A percentile compares a stretch with the other conserved stretches of the same genome.
Evolutionary conservation across 768 basidiomycete species (phyloP).

Genomic region (Amanita pseudoporphyria): DNA sequence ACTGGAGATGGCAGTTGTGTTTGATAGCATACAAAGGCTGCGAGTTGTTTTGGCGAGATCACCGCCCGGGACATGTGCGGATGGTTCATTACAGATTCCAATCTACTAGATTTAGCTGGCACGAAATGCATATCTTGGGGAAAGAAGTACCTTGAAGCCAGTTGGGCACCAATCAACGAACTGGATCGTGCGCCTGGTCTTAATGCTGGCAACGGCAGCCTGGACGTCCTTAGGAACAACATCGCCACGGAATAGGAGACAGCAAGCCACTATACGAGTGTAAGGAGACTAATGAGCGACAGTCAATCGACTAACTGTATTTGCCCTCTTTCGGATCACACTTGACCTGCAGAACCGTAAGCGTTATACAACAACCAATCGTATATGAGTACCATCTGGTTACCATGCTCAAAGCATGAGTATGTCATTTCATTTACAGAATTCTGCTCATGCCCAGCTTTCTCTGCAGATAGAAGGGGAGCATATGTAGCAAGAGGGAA

Average conservation of each 20-base stretch:
- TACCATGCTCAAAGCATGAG: constrained; percentile 93
- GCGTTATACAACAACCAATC: background rate
- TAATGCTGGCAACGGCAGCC: constrained; percentile 86
- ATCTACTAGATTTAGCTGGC: constrained; percentile 27
- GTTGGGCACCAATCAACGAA: constrained; percentile 99
- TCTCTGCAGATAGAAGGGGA: constrained; percentile 87
- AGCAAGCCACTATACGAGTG: constrained; percentile 69
- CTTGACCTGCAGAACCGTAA: constrained; percentile 22
- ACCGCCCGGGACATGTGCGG: constrained; percentile 85
- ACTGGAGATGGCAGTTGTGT: constrained; percentile 87
- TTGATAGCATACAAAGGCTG: constrained; percentile 96
- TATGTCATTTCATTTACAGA: constrained; percentile 98
- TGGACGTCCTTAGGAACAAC: constrained; percentile 96
- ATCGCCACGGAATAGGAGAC: constrained; percentile 88
- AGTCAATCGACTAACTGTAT: constrained; percentile 65
- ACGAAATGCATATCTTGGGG: background rate
- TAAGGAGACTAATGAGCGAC: constrained; percentile 10
- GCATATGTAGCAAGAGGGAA: constrained; percentile 97
- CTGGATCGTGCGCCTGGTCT: constrained; percentile 96
- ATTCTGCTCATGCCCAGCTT: constrained; percentile 95
- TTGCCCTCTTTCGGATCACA: constrained; percentile 98
- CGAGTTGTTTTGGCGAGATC: constrained; percentile 92
- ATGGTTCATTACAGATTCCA: constrained; percentile 95
- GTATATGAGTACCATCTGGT: constrained; percentile 69
- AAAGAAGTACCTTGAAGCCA: constrained; percentile 59